Conservation (phyloP, 345 rosid species). For the Kandelia obovata region DNA sequence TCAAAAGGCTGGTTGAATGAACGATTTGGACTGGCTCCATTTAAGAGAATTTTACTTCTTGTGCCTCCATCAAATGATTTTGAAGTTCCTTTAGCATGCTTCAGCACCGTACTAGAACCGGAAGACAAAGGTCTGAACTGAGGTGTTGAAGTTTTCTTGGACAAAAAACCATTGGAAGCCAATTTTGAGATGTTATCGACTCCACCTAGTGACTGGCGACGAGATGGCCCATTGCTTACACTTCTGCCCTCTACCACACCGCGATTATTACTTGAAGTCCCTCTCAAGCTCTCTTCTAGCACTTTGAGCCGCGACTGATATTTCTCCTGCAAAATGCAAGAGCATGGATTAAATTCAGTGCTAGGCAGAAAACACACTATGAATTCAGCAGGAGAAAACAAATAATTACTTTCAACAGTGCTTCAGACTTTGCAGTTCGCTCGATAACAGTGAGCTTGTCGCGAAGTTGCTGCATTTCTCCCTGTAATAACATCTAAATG, state of each 20-base stretch:
- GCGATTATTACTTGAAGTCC: conserved; percentile 57
- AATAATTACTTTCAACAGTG: conserved; percentile 72
- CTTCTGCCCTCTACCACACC: conserved; percentile 57
- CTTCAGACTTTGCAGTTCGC: conserved; percentile 94
- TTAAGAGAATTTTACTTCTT: conserved; percentile 57
- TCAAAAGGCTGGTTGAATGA: conserved; percentile 72
- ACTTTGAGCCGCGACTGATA: conserved; percentile 86
- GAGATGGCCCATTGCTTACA: conserved; percentile 81
- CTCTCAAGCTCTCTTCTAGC: conserved; percentile 83
- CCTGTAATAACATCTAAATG: conserved; percentile 37
- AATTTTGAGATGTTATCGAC: conserved; percentile 68
- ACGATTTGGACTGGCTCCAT: conserved; percentile 51
- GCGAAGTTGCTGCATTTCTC: conserved; percentile 98
- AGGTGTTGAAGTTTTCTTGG: conserved; percentile 61
- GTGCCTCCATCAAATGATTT: conserved; percentile 96
- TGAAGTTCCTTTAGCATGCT: conserved; percentile 94
- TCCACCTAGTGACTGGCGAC: conserved; percentile 96
- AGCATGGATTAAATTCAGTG: conserved; percentile 13
- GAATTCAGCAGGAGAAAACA: conserved; percentile 11
- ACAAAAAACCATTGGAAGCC: conserved; percentile 66
- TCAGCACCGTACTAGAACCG: conserved; percentile 60
- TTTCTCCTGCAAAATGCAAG: conserved; percentile 56
- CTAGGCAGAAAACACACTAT: conserved; percentile 7
- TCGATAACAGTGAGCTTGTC: conserved; percentile 78
- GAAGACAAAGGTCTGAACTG: conserved; percentile 65